Conservation (phyloP, 768 basidiomycete species). For the Pleurotus platypus region DNA sequence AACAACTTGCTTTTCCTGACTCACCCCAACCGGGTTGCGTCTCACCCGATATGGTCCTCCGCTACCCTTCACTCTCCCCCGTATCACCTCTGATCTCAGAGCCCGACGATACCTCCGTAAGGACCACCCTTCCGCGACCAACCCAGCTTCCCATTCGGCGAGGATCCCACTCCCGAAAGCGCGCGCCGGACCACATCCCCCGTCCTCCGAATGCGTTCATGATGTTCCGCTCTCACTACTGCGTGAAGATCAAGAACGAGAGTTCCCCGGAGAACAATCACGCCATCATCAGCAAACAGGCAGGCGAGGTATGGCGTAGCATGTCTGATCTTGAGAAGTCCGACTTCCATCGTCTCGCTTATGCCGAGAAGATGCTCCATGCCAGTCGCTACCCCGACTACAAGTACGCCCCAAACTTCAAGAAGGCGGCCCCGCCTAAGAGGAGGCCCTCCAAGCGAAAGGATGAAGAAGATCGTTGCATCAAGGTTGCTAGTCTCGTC, state of each 20-base stretch:
- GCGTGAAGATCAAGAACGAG: constrained; percentile 44
- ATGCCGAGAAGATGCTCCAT: constrained; percentile 49
- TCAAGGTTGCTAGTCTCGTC: constrained; percentile 46
- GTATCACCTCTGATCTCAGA: constrained; percentile 2
- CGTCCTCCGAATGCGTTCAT: constrained; percentile 87
- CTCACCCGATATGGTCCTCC: constrained; percentile 1
- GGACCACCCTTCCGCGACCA: constrained; percentile 1
- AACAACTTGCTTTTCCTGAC: background rate
- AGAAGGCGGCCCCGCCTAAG: constrained; percentile 40
- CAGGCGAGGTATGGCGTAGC: constrained; percentile 52
- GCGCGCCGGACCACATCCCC: constrained; percentile 50
- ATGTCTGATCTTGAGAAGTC: constrained; percentile 47
- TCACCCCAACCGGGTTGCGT: background rate
- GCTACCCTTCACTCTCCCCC: constrained; percentile 7
- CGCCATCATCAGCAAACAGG: constrained; percentile 54
- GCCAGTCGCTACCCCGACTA: constrained; percentile 48
- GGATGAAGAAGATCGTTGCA: constrained; percentile 45
- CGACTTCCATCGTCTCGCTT: constrained; percentile 47
- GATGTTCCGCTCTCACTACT: constrained; percentile 61
- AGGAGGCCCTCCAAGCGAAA: constrained; percentile 52
- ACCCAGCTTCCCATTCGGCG: constrained; percentile 7
- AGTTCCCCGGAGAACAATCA: constrained; percentile 53
- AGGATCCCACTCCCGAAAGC: constrained; percentile 18
- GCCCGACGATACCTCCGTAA: background rate
- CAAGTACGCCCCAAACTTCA: constrained; percentile 44